Percentiles rank a stretch among this genome's conserved stretches.
Conservation (phyloP, 129 eudicot species). For the Artemisia argyi region DNA sequence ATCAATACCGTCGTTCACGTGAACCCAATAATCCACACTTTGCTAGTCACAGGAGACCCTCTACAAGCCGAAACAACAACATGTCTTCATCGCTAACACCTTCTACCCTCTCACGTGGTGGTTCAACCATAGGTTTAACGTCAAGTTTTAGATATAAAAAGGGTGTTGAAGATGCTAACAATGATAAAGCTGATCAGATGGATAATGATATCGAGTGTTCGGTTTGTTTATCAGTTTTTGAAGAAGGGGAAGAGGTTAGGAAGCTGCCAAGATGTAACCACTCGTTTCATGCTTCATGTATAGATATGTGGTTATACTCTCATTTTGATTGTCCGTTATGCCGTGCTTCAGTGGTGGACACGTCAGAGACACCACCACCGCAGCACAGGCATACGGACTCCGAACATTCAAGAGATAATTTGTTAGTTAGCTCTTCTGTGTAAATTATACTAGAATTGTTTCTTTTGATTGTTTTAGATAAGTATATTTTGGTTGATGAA, state of each 20-base stretch:
- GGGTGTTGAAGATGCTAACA: slow-evolving; percentile 16
- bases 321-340: slow-evolving; percentile 73
- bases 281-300: slow-evolving; percentile 75
- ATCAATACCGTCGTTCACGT: slow-evolving; percentile 21
- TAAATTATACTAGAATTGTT: too few relatives aligned
- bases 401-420: slow-evolving; percentile 27
- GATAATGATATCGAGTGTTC: slow-evolving; percentile 45
- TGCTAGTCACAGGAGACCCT: neutral
- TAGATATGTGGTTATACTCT: slow-evolving; percentile 78
- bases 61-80: slow-evolving; percentile 3
- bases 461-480: neutral
- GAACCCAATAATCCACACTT: slow-evolving; percentile 1
- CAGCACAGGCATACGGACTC: slow-evolving; percentile 3
- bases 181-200: neutral
- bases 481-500: neutral
- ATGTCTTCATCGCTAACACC: neutral
- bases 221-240: slow-evolving; percentile 66
- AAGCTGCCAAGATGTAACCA: slow-evolving; percentile 61
- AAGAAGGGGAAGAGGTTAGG: slow-evolving; percentile 67
- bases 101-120: slow-evolving; percentile 16
- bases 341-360: slow-evolving; percentile 50
- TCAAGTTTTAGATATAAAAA: slow-evolving; percentile 57
- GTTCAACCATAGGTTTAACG: slow-evolving; percentile 13
- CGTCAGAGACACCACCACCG: neutral
- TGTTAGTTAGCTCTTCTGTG: slow-evolving; percentile 13